Percentiles rank a stretch among this genome's conserved stretches.
These are phyloP conservation scores for Raddia guianensis DNA, from an alignment of 176 grass and related monocot genomes.

Conservation along the genomic window DNA sequence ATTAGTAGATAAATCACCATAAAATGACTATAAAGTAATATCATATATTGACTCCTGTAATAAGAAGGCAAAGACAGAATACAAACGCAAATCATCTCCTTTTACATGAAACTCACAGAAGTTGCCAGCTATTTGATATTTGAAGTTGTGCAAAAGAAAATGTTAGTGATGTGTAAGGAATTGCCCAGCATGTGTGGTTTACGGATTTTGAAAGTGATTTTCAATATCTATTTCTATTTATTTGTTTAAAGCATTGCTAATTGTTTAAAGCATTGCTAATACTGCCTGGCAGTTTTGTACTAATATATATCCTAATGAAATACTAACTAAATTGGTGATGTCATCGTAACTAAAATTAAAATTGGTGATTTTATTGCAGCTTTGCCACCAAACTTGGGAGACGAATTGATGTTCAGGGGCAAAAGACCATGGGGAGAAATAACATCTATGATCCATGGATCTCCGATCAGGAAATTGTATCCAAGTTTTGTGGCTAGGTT, in stretches of 20 bases:
- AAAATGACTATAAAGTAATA: neutral
- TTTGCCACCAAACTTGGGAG: neutral
- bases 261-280: slow-evolving; percentile 6
- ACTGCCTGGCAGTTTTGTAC: slow-evolving; percentile 24
- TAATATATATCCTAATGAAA: neutral
- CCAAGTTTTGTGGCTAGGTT: no score
- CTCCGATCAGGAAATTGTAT: no score
- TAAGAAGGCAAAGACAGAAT: neutral
- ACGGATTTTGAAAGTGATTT: neutral
- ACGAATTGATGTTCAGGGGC: neutral
- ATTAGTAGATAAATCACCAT: neutral
- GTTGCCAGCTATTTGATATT: neutral
- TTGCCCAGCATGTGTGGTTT: neutral
- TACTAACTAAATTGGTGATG: neutral
- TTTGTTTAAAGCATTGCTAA: neutral
- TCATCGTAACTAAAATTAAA: neutral
- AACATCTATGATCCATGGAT: no score
- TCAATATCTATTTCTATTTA: neutral
- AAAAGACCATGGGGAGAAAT: no score
- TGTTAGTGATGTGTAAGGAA: neutral
- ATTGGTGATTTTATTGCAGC: neutral
- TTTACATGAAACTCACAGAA: neutral
- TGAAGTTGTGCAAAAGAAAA: slow-evolving; percentile 25
- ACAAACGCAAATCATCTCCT: neutral
- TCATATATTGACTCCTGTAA: neutral